These are phyloP conservation scores for Setaria italica DNA, from an alignment of 202 grass and related monocot species.

Conservation along the genomic window DNA sequence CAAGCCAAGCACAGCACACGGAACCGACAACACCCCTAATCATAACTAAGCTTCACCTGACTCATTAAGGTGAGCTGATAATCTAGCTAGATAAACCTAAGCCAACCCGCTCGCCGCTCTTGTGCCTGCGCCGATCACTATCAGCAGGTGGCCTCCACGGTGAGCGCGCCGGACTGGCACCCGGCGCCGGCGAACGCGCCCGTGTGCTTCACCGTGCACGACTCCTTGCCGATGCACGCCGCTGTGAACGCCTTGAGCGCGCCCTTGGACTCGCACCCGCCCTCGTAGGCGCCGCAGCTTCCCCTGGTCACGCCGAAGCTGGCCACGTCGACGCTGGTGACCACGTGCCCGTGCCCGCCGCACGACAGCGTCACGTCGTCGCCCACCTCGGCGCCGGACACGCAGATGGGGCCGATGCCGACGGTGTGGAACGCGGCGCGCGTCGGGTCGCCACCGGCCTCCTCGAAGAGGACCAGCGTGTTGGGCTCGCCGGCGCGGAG, in stretches of 20 bases:
- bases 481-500: constrained; percentile 57
- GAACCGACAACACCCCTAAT: neutral
- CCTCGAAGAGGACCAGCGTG: constrained; percentile 73
- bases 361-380: constrained; percentile 63
- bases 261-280: constrained; percentile 59
- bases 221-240: constrained; percentile 61
- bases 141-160: constrained; percentile 50
- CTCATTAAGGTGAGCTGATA: neutral
- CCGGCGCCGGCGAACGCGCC: constrained; percentile 28
- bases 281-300: constrained; percentile 60
- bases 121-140: too few relatives aligned
- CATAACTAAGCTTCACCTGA: neutral
- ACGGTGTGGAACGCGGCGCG: constrained; percentile 52
- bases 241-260: constrained; percentile 48
- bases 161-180: constrained; percentile 51
- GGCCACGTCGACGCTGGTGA: constrained; percentile 64
- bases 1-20: neutral
- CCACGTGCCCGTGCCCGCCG: constrained; percentile 16
- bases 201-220: constrained; percentile 47
- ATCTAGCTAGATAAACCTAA: neutral
- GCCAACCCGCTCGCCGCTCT: neutral
- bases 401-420: constrained; percentile 43
- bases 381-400: constrained; percentile 28
- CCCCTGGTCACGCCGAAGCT: constrained; percentile 58
- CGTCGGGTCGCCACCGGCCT: constrained; percentile 61